These are phyloP conservation scores for Beauveria bassiana DNA, from an alignment of 2,329 filamentous ascomycete genomes.

Conservation along the genomic window DNA sequence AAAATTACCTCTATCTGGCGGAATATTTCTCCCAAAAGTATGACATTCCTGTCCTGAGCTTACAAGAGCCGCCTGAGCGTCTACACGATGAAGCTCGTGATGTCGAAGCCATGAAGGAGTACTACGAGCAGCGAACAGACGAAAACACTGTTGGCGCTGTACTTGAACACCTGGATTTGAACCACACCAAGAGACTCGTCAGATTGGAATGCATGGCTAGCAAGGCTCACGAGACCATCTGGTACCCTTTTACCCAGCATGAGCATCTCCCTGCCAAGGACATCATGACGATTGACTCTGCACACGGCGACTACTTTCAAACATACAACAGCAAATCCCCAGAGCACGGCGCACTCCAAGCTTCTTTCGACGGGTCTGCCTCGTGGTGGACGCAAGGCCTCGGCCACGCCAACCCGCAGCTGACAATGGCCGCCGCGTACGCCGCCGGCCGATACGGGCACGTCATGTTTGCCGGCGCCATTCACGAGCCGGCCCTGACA, in stretches of 20 bases:
- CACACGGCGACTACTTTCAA: slow-evolving; percentile 72
- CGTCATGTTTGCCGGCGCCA: slow-evolving; percentile 75
- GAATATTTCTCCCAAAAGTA: slow-evolving; percentile 58
- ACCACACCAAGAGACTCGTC: slow-evolving; percentile 48
- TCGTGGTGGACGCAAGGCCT: slow-evolving; percentile 91
- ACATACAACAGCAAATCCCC: slow-evolving; percentile 26
- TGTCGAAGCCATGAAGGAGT: slow-evolving; percentile 48
- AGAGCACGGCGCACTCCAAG: slow-evolving; percentile 37
- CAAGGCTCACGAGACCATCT: slow-evolving; percentile 58
- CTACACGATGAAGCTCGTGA: slow-evolving; percentile 37
- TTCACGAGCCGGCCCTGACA: slow-evolving; percentile 69
- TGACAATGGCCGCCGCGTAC: slow-evolving; percentile 69
- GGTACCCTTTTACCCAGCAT: slow-evolving; percentile 86
- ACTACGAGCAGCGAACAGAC: slow-evolving; percentile 48
- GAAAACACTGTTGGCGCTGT: slow-evolving; percentile 34
- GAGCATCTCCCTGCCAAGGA: slow-evolving; percentile 50
- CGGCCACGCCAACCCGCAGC: slow-evolving; percentile 65
- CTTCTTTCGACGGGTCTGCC: slow-evolving; percentile 75
- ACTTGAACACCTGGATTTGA: slow-evolving; percentile 41
- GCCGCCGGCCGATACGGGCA: slow-evolving; percentile 80
- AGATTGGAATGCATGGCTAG: slow-evolving; percentile 53
- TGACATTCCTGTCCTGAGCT: slow-evolving; percentile 46
- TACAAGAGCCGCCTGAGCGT: slow-evolving; percentile 53
- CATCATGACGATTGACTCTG: slow-evolving; percentile 73
- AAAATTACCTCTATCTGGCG: slow-evolving; percentile 59